Percentiles rank a stretch among this genome's conserved stretches.
Evolutionary conservation across 345 rosid species (phyloP).

Genomic region (Murraya koenigii): DNA sequence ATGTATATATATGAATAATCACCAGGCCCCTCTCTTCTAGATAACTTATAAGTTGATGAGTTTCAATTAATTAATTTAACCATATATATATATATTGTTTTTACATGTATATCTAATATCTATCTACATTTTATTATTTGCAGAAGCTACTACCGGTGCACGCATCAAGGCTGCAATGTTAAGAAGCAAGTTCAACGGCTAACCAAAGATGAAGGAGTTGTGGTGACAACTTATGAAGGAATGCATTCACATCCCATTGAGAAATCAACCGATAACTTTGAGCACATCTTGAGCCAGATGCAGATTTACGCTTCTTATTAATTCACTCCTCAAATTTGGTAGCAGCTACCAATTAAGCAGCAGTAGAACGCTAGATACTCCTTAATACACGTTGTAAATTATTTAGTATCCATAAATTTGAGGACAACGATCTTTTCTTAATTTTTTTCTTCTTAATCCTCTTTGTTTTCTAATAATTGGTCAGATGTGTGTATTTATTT

Average conservation of each 20-base stretch:
- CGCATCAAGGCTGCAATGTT: slow-evolving; percentile 82
- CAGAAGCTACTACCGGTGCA: slow-evolving; percentile 95
- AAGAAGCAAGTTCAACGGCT: slow-evolving; percentile 94
- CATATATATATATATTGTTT: no score
- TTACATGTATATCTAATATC: no score
- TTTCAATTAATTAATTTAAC: background rate
- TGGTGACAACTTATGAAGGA: slow-evolving; percentile 93
- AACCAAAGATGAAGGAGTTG: slow-evolving; percentile 80
- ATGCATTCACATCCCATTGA: slow-evolving; percentile 77
- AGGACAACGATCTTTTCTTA: no score
- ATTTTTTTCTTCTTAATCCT: no score
- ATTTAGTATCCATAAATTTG: background rate
- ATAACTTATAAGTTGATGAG: background rate
- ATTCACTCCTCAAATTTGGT: background rate
- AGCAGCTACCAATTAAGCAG: background rate
- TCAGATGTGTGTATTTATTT: no score
- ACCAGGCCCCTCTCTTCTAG: background rate
- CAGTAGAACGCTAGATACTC: background rate
- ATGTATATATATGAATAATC: background rate
- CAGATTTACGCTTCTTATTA: slow-evolving; percentile 58
- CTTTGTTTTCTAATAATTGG: no score
- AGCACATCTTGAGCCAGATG: slow-evolving; percentile 86
- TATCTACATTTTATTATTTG: background rate
- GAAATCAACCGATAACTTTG: slow-evolving; percentile 76
- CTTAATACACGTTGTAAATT: background rate